Evolutionary conservation across 768 basidiomycete species (phyloP).

Genomic region (Pleurotus platypus): DNA sequence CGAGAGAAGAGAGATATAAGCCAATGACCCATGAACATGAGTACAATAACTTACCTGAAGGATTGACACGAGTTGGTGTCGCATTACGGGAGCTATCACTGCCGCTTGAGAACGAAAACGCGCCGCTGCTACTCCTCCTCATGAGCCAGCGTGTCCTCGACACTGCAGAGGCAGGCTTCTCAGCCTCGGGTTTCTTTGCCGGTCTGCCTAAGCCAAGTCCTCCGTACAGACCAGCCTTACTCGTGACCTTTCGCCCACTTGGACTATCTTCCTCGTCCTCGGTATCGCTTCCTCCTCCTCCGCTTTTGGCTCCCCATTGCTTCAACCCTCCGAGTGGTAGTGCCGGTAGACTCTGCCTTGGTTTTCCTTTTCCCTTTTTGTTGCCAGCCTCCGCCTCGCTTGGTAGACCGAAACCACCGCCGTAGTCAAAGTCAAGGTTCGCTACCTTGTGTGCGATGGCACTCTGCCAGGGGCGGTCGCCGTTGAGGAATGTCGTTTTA

Average conservation of each 20-base stretch:
- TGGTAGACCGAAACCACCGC: slow-evolving; percentile 38
- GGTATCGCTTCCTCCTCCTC: slow-evolving; percentile 48
- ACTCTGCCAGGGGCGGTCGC: slow-evolving; percentile 76
- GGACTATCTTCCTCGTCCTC: slow-evolving; percentile 72
- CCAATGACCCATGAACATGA: not conserved
- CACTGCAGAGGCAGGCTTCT: slow-evolving; percentile 28
- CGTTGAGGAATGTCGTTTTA: slow-evolving; percentile 54
- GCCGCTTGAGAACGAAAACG: slow-evolving; percentile 60
- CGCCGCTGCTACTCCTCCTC: slow-evolving; percentile 78
- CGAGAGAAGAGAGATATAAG: not conserved
- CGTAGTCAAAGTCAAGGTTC: slow-evolving; percentile 19
- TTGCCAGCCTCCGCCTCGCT: slow-evolving; percentile 18
- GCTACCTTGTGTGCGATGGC: slow-evolving; percentile 71
- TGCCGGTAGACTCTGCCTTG: slow-evolving; percentile 76
- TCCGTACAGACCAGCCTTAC: slow-evolving; percentile 39
- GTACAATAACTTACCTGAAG: slow-evolving; percentile 34
- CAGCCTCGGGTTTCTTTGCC: slow-evolving; percentile 20
- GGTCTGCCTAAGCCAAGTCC: slow-evolving; percentile 69
- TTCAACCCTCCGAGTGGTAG: not conserved
- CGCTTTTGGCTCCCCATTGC: slow-evolving; percentile 12
- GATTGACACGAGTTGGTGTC: slow-evolving; percentile 61
- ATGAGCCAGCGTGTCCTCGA: slow-evolving; percentile 58
- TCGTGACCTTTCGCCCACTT: slow-evolving; percentile 38
- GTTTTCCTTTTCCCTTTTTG: slow-evolving; percentile 35
- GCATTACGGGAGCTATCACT: slow-evolving; percentile 58